These are phyloP conservation scores for Fermentozyma sake DNA, from an alignment of 1,139 yeast species.

Conservation along the genomic window DNA sequence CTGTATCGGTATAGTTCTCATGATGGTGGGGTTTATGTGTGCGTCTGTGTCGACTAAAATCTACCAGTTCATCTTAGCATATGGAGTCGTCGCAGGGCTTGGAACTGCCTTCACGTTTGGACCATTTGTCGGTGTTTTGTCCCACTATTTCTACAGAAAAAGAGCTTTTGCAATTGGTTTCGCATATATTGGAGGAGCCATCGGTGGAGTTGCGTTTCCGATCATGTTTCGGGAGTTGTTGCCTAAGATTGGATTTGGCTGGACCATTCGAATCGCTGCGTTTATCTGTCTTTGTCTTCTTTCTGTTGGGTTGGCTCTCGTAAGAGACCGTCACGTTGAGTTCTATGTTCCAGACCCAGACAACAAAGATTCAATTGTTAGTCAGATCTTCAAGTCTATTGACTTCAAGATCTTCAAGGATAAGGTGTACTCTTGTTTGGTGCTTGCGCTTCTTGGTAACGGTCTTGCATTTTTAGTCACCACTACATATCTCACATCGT, in stretches of 20 bases:
- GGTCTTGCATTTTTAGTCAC: conserved; percentile 26
- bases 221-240: conserved; percentile 18
- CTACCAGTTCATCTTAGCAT: conserved; percentile 24
- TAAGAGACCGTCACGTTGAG: conserved; percentile 19
- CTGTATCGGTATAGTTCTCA: conserved; percentile 12
- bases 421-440: conserved; percentile 21
- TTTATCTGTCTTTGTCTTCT: conserved; percentile 18
- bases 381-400: conserved; percentile 19
- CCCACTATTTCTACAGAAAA: conserved; percentile 20
- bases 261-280: conserved; percentile 24
- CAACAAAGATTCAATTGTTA: conserved; percentile 3
- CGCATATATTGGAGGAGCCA: conserved; percentile 24
- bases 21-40: conserved; percentile 20
- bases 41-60: conserved; percentile 17
- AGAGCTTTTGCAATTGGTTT: conserved; percentile 23
- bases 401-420: conserved; percentile 24
- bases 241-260: conserved; percentile 24
- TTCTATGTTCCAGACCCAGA: conserved; percentile 7
- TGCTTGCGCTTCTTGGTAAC: conserved; percentile 26
- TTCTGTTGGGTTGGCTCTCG: conserved; percentile 12
- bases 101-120: conserved; percentile 24
- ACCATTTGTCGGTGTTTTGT: conserved; percentile 18
- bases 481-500: conserved; percentile 23
- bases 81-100: conserved; percentile 18
- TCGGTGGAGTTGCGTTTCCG: conserved; percentile 28